Base-by-base conservation (phyloP, 306 rosid species). In the Nissolia schottii region DNA sequence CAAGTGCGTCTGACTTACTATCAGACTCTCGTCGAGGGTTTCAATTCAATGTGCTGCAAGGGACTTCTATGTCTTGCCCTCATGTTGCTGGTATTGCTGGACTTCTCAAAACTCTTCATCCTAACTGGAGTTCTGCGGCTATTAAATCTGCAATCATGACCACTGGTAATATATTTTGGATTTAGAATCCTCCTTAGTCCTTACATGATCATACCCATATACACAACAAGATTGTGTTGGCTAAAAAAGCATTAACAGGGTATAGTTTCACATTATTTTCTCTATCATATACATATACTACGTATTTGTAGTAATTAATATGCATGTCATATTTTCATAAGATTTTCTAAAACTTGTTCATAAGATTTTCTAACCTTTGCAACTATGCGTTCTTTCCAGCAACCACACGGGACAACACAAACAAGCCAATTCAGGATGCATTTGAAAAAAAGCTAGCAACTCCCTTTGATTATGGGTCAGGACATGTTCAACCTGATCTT, bases 381-480 rank as follows among this genome's bases (percentile, higher is more conserved):
- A n/a, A n/a, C n/a, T n/a, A n/a, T 40, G 4, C 12, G n/a, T 12
- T 3, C 27, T 22, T 62, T n/a, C 27, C 84, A 85, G 89, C 86
- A 20, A 68, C 27, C 58, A 71, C 76, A 28, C 58, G 2, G 9
- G 90, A 73, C 32, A 35, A 81, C 48, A 25, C 0, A 8, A 35
- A 20, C 14, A 19, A 49, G 50, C 64, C 72, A 25, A 63, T 86
- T 1, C 20, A 22, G 14, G 84, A 81, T 20, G 31, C 68, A 1
- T 15, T 54, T 20, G 15, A 7, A 11, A 3, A 2, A 1, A 3
- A 16, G 1, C 7, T 54, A 9, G 86, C 87, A 48, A 80, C 79
- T 2, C 80, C 86, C 8, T 78, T 81, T 18, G 79, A 35, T 5
- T 86, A 81, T 7, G 88, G 90, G 0, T 43, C 84, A 0, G 90